phyloP scores from a whole-genome alignment of 2,329 filamentous ascomycete species.

The Raffaelea ambrosiae region DNA sequence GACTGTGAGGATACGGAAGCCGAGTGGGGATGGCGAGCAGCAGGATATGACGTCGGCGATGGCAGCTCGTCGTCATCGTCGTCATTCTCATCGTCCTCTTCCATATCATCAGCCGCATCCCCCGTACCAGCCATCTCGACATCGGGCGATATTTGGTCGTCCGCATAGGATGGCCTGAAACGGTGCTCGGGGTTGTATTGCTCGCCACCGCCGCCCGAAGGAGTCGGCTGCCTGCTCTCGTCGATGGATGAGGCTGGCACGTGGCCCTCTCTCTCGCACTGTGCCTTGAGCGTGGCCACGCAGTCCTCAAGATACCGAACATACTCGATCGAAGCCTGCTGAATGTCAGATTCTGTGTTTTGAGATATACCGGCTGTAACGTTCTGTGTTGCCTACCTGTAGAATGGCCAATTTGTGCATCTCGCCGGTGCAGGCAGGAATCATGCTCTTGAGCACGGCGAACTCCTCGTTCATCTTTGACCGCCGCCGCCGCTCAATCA shows the following conservation, averaged over 20 bases:
- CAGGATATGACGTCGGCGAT: slow-evolving; percentile 41
- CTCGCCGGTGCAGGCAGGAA: slow-evolving; percentile 89
- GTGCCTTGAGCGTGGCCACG: slow-evolving; percentile 66
- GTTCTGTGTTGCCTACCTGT: slow-evolving; percentile 49
- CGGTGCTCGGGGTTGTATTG: slow-evolving; percentile 17
- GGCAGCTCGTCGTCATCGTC: neutral
- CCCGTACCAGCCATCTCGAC: slow-evolving; percentile 54
- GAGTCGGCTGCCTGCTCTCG: slow-evolving; percentile 20
- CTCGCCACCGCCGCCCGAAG: slow-evolving; percentile 17
- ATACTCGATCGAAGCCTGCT: slow-evolving; percentile 89
- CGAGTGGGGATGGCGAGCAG: slow-evolving; percentile 21
- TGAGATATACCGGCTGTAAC: too few relatives aligned
- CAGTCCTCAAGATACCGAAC: slow-evolving; percentile 90
- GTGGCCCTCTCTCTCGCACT: slow-evolving; percentile 27
- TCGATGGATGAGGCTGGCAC: slow-evolving; percentile 9
- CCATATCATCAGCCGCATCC: neutral
- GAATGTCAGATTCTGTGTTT: too few relatives aligned
- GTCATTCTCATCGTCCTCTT: slow-evolving; percentile 3
- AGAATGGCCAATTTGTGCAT: slow-evolving; percentile 98
- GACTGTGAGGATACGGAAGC: neutral
- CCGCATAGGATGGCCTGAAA: slow-evolving; percentile 23
- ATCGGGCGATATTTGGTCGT: slow-evolving; percentile 28
- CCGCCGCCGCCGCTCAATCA: slow-evolving; percentile 81
- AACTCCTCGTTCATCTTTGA: slow-evolving; percentile 99
- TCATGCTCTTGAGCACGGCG: slow-evolving; percentile 85